Percentiles rank a stretch among this genome's conserved stretches.
phyloP scores from a whole-genome alignment of 352 stramenopile genomes.

The Phytophthora rubi region DNA sequence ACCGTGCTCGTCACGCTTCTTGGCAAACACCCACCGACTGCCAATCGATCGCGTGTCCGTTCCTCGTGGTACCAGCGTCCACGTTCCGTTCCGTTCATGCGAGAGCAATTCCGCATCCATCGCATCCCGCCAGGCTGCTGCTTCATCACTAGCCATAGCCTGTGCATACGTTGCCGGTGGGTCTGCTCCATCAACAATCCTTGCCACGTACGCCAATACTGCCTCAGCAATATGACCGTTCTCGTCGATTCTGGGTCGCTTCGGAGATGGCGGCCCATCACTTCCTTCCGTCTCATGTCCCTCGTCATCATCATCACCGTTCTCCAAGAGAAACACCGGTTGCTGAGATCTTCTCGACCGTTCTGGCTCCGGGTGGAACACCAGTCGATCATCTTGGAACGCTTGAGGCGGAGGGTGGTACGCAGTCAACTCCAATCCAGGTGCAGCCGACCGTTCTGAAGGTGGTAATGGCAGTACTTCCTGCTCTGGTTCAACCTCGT shows the following conservation, averaged over 20 bases:
- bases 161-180: no score
- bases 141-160: no score
- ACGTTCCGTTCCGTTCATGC: no score
- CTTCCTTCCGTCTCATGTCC: constrained; percentile 19
- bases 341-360: not conserved
- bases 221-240: constrained; percentile 18
- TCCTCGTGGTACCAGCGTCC: no score
- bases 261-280: constrained; percentile 7
- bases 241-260: constrained; percentile 17
- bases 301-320: constrained; percentile 6
- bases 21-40: no score
- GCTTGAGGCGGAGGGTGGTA: not conserved
- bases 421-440: constrained; percentile 7
- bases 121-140: no score
- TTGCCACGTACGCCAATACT: not conserved
- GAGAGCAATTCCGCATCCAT: no score
- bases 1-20: no score
- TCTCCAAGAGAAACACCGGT: constrained; percentile 9
- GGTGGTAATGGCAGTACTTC: constrained; percentile 1
- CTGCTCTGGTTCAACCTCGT: not conserved
- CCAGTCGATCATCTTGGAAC: constrained; percentile 7
- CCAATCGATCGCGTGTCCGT: no score
- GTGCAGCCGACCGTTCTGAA: not conserved
- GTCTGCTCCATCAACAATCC: no score
- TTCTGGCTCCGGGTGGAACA: constrained; percentile 2